These are phyloP conservation scores for Leucocoprinus sp. DNA, from an alignment of 768 basidiomycete genomes.

Conservation along the genomic window DNA sequence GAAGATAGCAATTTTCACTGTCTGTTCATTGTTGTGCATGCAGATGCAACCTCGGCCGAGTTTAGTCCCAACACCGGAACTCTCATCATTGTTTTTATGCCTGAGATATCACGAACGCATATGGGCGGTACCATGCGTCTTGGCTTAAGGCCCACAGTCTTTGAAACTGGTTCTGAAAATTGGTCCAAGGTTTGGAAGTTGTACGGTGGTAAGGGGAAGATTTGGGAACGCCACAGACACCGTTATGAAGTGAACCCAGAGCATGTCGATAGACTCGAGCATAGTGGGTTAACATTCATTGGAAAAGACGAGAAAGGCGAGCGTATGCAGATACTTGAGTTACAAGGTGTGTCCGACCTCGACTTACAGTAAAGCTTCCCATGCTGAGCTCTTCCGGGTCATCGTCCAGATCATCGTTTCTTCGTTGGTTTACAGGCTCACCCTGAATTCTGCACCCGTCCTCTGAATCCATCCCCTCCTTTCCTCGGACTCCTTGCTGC, in stretches of 20 bases:
- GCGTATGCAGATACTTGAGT: constrained; percentile 94
- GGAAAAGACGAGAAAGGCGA: constrained; percentile 96
- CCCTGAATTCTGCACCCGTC: constrained; percentile 97
- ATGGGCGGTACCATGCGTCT: constrained; percentile 99
- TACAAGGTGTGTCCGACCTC: constrained; percentile 49
- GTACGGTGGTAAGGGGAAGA: constrained; percentile 73
- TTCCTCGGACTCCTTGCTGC: constrained; percentile 96
- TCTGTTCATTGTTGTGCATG: background rate
- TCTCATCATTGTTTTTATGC: constrained; percentile 94
- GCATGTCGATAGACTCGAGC: constrained; percentile 63
- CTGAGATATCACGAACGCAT: constrained; percentile 94
- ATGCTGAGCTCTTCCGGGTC: background rate
- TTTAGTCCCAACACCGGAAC: constrained; percentile 54
- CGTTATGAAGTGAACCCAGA: constrained; percentile 92
- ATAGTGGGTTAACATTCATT: constrained; percentile 54
- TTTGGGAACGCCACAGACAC: constrained; percentile 97
- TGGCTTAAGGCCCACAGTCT: constrained; percentile 94
- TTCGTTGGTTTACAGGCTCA: constrained; percentile 94
- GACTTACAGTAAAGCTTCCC: background rate
- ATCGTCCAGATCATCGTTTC: constrained; percentile 76
- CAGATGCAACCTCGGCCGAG: constrained; percentile 83
- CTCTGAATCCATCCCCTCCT: constrained; percentile 93
- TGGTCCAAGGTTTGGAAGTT: constrained; percentile 72
- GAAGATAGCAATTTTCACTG: too few relatives aligned
- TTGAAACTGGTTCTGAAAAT: constrained; percentile 56